Conservation (phyloP, 352 stramenopile species). For the Phytophthora pistaciae region DNA sequence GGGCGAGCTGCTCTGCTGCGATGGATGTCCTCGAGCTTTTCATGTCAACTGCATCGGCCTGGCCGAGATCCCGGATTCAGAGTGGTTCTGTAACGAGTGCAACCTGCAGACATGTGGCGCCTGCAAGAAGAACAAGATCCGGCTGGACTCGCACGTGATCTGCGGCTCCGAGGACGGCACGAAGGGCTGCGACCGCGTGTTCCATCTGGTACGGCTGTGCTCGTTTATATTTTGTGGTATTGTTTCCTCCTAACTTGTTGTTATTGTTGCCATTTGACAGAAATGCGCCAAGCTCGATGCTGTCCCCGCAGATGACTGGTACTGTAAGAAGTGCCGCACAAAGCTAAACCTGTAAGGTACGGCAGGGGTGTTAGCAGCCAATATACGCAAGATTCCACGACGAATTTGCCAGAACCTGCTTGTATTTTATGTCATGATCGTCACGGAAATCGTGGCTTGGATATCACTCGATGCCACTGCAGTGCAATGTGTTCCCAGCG, state of each 20-base stretch:
- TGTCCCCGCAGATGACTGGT: constrained; percentile 90
- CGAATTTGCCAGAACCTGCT: neutral
- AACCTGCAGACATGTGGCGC: constrained; percentile 80
- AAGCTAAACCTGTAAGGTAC: constrained; percentile 46
- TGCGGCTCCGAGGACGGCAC: constrained; percentile 90
- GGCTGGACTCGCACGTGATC: constrained; percentile 91
- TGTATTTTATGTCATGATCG: constrained; percentile 1
- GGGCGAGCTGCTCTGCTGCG: constrained; percentile 92
- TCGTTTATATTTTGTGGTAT: neutral
- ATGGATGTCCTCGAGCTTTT: constrained; percentile 93
- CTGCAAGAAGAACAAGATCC: constrained; percentile 91
- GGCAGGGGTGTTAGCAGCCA: constrained; percentile 15
- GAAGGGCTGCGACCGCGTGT: constrained; percentile 87
- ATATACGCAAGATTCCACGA: constrained; percentile 30
- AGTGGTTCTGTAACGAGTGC: constrained; percentile 92
- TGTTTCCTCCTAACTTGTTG: constrained; percentile 7
- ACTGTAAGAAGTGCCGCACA: constrained; percentile 80
- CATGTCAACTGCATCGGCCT: constrained; percentile 89
- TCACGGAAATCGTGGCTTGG: constrained; percentile 24
- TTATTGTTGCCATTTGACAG: constrained; percentile 42
- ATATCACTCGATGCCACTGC: constrained; percentile 66
- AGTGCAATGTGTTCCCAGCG: constrained; percentile 60
- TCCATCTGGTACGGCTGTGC: constrained; percentile 77
- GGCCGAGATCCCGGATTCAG: constrained; percentile 67
- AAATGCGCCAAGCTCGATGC: constrained; percentile 86